Conservation (phyloP, 805 yeast species). For the Teunomyces funiuensis region DNA sequence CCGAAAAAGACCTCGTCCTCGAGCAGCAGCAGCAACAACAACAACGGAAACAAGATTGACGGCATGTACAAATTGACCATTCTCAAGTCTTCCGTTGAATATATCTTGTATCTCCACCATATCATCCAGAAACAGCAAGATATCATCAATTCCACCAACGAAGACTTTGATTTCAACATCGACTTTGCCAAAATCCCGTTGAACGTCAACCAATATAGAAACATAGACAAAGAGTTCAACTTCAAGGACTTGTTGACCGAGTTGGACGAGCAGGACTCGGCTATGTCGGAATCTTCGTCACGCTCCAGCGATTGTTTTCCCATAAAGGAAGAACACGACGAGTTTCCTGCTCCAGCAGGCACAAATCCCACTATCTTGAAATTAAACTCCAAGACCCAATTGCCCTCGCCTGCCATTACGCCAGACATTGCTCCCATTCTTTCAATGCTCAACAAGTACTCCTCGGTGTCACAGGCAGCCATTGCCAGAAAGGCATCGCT, state of each 20-base stretch:
- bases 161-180: slow-evolving; percentile 33
- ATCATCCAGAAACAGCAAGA: slow-evolving; percentile 52
- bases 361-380: slow-evolving; percentile 5
- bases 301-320: slow-evolving; percentile 1
- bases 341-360: slow-evolving; percentile 1
- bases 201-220: slow-evolving; percentile 58
- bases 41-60: slow-evolving; percentile 44
- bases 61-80: slow-evolving; percentile 82
- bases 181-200: slow-evolving; percentile 55
- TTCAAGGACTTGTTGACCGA: slow-evolving; percentile 37
- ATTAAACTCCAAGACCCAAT: slow-evolving; percentile 10
- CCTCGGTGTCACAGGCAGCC: slow-evolving; percentile 5
- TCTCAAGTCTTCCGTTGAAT: slow-evolving; percentile 79
- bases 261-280: slow-evolving; percentile 3
- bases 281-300: background rate
- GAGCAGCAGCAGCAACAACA: slow-evolving; percentile 8
- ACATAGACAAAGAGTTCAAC: slow-evolving; percentile 55
- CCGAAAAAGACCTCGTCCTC: slow-evolving; percentile 8
- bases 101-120: slow-evolving; percentile 67
- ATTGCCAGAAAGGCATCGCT: slow-evolving; percentile 14
- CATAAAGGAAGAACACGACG: slow-evolving; percentile 5
- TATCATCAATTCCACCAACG: slow-evolving; percentile 29
- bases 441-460: slow-evolving; percentile 26
- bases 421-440: slow-evolving; percentile 39
- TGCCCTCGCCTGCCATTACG: slow-evolving; percentile 37